Base-by-base conservation (phyloP, 192 early-diverging fungal genomes). In the Podila clonocystis region DNA sequence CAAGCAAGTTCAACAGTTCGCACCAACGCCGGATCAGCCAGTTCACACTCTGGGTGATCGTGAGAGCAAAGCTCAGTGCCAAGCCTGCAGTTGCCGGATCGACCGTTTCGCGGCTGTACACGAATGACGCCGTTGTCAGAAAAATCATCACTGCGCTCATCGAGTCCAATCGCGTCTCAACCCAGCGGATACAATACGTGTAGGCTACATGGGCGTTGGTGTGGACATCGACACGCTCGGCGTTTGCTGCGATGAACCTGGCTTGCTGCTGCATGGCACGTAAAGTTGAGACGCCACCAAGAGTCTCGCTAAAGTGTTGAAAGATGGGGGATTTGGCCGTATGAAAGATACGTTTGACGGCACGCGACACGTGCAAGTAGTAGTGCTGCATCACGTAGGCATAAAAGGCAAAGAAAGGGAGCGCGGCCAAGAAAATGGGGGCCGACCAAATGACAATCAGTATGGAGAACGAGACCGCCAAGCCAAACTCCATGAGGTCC, bases 11-110 rank as follows among this genome's bases (percentile, higher is more conserved):
- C 75, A 95, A 94, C 57, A 96, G 88, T 65, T 97, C 94, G 63
- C 94, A 95, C 36, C 89, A 94, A 52, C 91, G 87, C 12, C 95
- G 88, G n/a, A 97, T 91, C 72, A 93, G 86, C 92, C 90, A 94
- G 73, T 92, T 93, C 31, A 97, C 75, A 60, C 92, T 90, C 70
- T 95, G 91, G 4, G 96, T 95, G 50, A 94, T 88, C 7, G 83
- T 86, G 24, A 93, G 75, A 22, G 93, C 89, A 74, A 94, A 95
- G 5, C 88, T 88, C 12, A 93, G 22, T 1, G 68, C 68, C 49
- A 78, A 45, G 3, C 75, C 75, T 5, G 69, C 75, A 6, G 71
- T 62, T 2, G 93, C 93, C 11, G 93, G 91, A 79, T 95, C 90
- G 22, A 87, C 68, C 2, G 26, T 67, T 49, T 74, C 38, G 29